phyloP scores from a whole-genome alignment of 306 rosid genomes.

The Elaeagnus macrophylla region DNA sequence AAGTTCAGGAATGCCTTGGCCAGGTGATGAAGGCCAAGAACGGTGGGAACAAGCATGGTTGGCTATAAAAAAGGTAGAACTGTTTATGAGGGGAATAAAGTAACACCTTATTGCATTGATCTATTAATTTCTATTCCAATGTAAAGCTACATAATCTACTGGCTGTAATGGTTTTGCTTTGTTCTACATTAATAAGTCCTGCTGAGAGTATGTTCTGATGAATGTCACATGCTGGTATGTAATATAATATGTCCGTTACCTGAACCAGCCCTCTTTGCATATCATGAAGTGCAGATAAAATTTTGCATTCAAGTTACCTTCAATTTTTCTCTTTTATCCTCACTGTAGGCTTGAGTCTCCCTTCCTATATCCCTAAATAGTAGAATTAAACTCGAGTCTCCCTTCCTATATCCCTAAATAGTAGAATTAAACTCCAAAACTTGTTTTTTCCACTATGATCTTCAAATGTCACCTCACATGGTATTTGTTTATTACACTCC shows the following conservation, averaged over 20 bases:
- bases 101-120: no score
- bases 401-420: constrained; percentile 2
- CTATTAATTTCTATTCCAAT: no score
- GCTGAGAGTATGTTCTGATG: no score
- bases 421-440: not conserved
- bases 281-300: no score
- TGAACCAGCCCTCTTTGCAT: no score
- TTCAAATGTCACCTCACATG: constrained; percentile 10
- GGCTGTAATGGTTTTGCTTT: no score
- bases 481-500: constrained; percentile 16
- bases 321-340: not conserved
- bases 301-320: no score
- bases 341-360: constrained; percentile 10
- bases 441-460: constrained; percentile 3
- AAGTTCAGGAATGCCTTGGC: constrained; percentile 99
- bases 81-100: no score
- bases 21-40: constrained; percentile 91
- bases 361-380: constrained; percentile 1
- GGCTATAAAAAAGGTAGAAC: constrained; percentile 73
- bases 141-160: no score
- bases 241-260: no score
- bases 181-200: no score
- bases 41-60: constrained; percentile 93
- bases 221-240: no score
- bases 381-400: not conserved